A percentile compares a stretch with the other conserved stretches of the same genome.
Conservation (phyloP, 495 filamentous ascomycete genomes). For the Aspergillus leporis region DNA sequence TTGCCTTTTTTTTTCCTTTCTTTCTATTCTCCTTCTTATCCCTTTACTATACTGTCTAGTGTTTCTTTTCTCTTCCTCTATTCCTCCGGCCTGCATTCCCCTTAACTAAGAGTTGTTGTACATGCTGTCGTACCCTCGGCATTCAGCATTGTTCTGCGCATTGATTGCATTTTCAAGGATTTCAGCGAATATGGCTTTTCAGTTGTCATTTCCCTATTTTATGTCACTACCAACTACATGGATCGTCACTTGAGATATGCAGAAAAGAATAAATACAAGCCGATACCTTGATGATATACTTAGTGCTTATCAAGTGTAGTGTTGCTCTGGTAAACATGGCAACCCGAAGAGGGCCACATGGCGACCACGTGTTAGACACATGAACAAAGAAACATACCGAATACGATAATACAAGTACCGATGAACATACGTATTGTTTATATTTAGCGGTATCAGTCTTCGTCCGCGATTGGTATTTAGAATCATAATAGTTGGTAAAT, state of each 20-base stretch:
- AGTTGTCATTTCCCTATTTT: conserved; percentile 12
- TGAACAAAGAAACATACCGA: neutral
- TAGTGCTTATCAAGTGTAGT: neutral
- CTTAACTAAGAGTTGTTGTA: conserved; percentile 18
- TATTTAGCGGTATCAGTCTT: neutral
- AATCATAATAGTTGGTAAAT: neutral
- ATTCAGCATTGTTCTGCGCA: conserved; percentile 31
- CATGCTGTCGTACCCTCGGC: conserved; percentile 32
- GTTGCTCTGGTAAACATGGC: neutral
- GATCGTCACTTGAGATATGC: conserved; percentile 5
- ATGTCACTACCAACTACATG: conserved; percentile 1
- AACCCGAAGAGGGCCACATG: neutral
- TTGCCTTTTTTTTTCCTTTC: conserved; percentile 15
- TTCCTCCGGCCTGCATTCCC: neutral
- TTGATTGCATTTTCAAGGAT: conserved; percentile 27
- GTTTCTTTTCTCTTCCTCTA: conserved; percentile 12
- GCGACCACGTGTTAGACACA: neutral
- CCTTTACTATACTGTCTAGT: conserved; percentile 8
- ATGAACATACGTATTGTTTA: neutral
- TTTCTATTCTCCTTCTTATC: no score
- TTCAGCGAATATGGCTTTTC: conserved; percentile 33
- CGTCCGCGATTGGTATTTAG: neutral
- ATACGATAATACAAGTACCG: neutral
- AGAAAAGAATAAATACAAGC: neutral
- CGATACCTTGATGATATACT: neutral